These are phyloP conservation scores for Clitopilus hobsonii DNA, from an alignment of 768 basidiomycete species.

Conservation along the genomic window DNA sequence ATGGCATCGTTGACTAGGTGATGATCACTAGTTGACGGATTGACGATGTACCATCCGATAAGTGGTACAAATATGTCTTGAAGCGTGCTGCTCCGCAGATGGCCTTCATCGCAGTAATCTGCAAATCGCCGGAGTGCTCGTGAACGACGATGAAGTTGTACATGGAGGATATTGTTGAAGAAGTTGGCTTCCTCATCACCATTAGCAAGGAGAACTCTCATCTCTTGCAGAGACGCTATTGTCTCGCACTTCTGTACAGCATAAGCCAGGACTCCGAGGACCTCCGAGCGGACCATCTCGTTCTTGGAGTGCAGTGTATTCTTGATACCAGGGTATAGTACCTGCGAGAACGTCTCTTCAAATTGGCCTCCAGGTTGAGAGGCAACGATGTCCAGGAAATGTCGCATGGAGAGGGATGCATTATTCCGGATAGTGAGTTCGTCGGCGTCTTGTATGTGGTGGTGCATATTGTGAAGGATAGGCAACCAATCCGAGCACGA, in stretches of 20 bases:
- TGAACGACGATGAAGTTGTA: constrained; percentile 86
- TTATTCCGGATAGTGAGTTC: constrained; percentile 85
- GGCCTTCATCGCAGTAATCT: constrained; percentile 66
- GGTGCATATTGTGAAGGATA: constrained; percentile 75
- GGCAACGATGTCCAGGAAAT: constrained; percentile 66
- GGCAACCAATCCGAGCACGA: constrained; percentile 71
- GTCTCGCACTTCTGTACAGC: constrained; percentile 62
- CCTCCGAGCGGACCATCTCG: constrained; percentile 84
- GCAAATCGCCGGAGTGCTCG: constrained; percentile 82
- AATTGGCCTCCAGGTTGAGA: constrained; percentile 35
- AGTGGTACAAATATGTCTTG: constrained; percentile 85
- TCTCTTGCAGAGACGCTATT: constrained; percentile 65
- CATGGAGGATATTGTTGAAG: constrained; percentile 93
- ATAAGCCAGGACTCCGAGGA: constrained; percentile 73
- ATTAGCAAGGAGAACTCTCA: constrained; percentile 73
- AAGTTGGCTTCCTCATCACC: constrained; percentile 95
- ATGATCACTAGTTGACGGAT: constrained; percentile 65
- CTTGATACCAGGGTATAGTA: constrained; percentile 75
- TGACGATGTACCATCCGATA: constrained; percentile 72
- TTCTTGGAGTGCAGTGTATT: constrained; percentile 73
- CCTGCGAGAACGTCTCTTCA: constrained; percentile 53
- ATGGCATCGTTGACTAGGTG: constrained; percentile 91
- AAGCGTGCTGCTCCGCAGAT: constrained; percentile 64
- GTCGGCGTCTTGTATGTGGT: constrained; percentile 83
- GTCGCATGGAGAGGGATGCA: constrained; percentile 69